Base-by-base conservation (phyloP, 768 basidiomycete genomes). In the Crepidotus variabilis region DNA sequence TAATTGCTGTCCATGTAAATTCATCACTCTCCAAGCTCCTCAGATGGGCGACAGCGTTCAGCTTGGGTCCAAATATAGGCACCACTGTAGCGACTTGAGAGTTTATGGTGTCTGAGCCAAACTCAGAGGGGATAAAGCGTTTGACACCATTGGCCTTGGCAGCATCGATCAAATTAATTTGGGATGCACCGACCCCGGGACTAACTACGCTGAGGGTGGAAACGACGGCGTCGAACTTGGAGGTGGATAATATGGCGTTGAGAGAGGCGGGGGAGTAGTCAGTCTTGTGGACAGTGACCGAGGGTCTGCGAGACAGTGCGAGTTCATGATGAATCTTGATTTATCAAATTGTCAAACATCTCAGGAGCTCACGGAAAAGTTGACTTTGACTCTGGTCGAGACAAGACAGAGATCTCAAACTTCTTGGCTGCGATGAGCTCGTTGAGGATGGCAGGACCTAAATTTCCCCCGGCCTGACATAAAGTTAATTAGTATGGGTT, bases 121-220 rank as follows among this genome's bases (percentile, higher is more conserved):
- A 51, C 10, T 56, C 55, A 28, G 55, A 56, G 0, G 55, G 55
- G 13, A 56, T 33, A 20, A 56, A 56, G 32, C 49, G 55, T 43
- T 56, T 56, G 5, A 51, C 50, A 4, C 55, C 36, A 21, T 48
- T 9, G 3, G 5, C 23, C 14, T 56, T 56, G 1, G 39, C 49
- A 6, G 55, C 55, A 51, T 56, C 49, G 33, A 56, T 56, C 55
- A 56, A 51, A 20, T 47, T 50, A 16, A 46, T 28, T 43, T 51
- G 55, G n/a, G 55, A 28, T 23, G 33, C 48, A 18, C n/a, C 55
- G 33, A 56, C 20, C 14, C 23, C 50, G 20, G 28, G 18, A 16
- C 23, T 49, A 14, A 20, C 11, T 16, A 20, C 18, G 39, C 21
- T 51, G 28, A 56, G 48, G 47, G 7, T 20, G 47, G 47, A 49